A percentile compares a stretch with the other conserved stretches of the same genome.
phyloP scores from a whole-genome alignment of 2,329 filamentous ascomycete genomes.

The Ceratocystis ficicola region DNA sequence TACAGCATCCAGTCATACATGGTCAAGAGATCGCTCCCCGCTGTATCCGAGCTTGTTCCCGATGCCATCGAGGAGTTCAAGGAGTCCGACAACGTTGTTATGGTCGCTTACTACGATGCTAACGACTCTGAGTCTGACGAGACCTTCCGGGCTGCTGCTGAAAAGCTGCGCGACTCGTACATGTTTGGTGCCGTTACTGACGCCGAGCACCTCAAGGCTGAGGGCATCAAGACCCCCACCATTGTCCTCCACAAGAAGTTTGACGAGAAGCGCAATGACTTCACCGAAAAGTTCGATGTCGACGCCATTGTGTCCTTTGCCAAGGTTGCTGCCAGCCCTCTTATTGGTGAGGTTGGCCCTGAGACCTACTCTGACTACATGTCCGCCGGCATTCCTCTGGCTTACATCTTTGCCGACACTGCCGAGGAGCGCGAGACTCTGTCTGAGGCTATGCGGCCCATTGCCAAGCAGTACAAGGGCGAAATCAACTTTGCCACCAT shows the following conservation, averaged over 20 bases:
- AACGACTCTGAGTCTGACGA: constrained; percentile 77
- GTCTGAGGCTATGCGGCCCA: constrained; percentile 62
- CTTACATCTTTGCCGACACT: constrained; percentile 95
- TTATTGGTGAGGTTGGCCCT: constrained; percentile 91
- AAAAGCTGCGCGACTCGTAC: constrained; percentile 74
- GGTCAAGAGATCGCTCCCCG: constrained; percentile 93
- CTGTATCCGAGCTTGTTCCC: constrained; percentile 70
- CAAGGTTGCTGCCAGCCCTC: constrained; percentile 71
- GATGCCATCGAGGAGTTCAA: constrained; percentile 92
- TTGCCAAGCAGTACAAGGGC: constrained; percentile 87
- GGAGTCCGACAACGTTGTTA: constrained; percentile 89
- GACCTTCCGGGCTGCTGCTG: constrained; percentile 62
- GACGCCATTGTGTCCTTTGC: constrained; percentile 73
- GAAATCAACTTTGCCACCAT: constrained; percentile 97
- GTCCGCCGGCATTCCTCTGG: constrained; percentile 78
- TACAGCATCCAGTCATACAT: constrained; percentile 67
- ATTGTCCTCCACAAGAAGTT: constrained; percentile 96
- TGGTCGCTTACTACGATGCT: constrained; percentile 75
- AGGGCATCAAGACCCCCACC: constrained; percentile 75
- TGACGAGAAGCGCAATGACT: constrained; percentile 86
- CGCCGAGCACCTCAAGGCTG: constrained; percentile 70
- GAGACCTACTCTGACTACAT: constrained; percentile 97
- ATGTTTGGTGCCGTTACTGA: constrained; percentile 85
- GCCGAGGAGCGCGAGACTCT: constrained; percentile 76
- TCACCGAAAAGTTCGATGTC: constrained; percentile 66